Percentiles rank a stretch among this genome's conserved stretches.
phyloP scores from a whole-genome alignment of 2,329 filamentous ascomycete genomes.

The Neospermospora avenae region DNA sequence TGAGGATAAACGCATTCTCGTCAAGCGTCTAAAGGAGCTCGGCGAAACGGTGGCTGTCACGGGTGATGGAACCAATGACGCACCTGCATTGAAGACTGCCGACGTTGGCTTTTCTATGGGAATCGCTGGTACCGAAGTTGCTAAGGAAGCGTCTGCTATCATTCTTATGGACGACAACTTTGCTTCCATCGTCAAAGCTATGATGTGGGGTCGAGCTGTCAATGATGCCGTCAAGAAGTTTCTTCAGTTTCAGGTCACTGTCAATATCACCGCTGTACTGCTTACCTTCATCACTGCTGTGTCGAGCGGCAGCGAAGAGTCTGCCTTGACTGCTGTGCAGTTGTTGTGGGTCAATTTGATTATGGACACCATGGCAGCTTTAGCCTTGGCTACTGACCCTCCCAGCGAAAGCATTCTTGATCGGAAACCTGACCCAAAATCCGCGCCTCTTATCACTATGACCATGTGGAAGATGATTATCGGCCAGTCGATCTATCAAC shows the following conservation, averaged over 20 bases:
- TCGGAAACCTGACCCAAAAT: constrained; percentile 71
- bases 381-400: constrained; percentile 74
- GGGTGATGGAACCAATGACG: constrained; percentile 65
- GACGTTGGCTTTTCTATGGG: constrained; percentile 69
- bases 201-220: constrained; percentile 59
- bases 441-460: constrained; percentile 72
- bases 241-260: constrained; percentile 59
- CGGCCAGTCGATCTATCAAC: constrained; percentile 86
- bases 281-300: constrained; percentile 75
- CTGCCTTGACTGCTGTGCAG: constrained; percentile 75
- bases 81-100: constrained; percentile 61
- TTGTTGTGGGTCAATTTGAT: constrained; percentile 82
- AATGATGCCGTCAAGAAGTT: constrained; percentile 54
- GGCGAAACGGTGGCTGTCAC: constrained; percentile 66
- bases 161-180: constrained; percentile 63
- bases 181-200: constrained; percentile 58
- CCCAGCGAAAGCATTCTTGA: constrained; percentile 66
- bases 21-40: constrained; percentile 60
- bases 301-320: constrained; percentile 57
- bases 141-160: constrained; percentile 59
- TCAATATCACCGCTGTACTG: constrained; percentile 78
- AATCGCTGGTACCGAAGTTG: constrained; percentile 61
- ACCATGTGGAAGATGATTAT: constrained; percentile 99
- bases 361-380: constrained; percentile 79
- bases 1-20: constrained; percentile 65